These are phyloP conservation scores for Somion occarium DNA, from an alignment of 1,284 basidiomycete species.

Conservation along the genomic window DNA sequence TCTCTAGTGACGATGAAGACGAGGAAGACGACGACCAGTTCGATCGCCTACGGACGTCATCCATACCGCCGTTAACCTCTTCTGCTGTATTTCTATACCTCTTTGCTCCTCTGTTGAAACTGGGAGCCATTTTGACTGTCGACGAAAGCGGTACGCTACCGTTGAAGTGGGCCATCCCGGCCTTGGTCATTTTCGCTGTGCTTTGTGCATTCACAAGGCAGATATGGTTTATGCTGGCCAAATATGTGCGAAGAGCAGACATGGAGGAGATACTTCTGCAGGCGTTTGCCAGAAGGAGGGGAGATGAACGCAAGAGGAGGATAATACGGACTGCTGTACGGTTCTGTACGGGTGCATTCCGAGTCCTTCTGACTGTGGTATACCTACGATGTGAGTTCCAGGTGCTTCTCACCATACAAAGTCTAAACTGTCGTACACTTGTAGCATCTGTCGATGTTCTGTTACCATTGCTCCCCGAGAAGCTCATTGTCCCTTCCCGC, in stretches of 20 bases:
- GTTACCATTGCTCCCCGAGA: slow-evolving; percentile 37
- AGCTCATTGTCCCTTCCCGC: slow-evolving; percentile 26
- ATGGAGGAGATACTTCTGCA: slow-evolving; percentile 60
- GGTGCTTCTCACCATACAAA: background rate
- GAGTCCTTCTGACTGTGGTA: slow-evolving; percentile 48
- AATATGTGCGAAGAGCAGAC: slow-evolving; percentile 59
- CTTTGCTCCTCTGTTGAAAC: slow-evolving; percentile 59
- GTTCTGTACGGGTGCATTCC: slow-evolving; percentile 37
- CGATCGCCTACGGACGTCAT: slow-evolving; percentile 36
- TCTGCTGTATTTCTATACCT: slow-evolving; percentile 64
- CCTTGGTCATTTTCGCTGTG: slow-evolving; percentile 47
- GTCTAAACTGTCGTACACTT: background rate
- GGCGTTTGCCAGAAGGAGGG: slow-evolving; percentile 49
- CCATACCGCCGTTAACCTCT: slow-evolving; percentile 50
- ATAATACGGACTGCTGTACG: slow-evolving; percentile 38
- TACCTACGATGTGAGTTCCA: slow-evolving; percentile 58
- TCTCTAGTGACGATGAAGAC: slow-evolving; percentile 42
- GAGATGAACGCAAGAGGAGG: slow-evolving; percentile 30
- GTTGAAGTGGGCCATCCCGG: slow-evolving; percentile 45
- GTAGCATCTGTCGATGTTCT: slow-evolving; percentile 51
- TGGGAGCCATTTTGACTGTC: slow-evolving; percentile 56
- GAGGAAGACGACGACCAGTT: slow-evolving; percentile 42
- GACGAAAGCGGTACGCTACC: slow-evolving; percentile 26
- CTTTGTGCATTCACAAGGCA: slow-evolving; percentile 60
- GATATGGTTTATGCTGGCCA: slow-evolving; percentile 69